Base-by-base conservation (phyloP, 768 basidiomycete genomes). In the Boletus pseudopeckii region DNA sequence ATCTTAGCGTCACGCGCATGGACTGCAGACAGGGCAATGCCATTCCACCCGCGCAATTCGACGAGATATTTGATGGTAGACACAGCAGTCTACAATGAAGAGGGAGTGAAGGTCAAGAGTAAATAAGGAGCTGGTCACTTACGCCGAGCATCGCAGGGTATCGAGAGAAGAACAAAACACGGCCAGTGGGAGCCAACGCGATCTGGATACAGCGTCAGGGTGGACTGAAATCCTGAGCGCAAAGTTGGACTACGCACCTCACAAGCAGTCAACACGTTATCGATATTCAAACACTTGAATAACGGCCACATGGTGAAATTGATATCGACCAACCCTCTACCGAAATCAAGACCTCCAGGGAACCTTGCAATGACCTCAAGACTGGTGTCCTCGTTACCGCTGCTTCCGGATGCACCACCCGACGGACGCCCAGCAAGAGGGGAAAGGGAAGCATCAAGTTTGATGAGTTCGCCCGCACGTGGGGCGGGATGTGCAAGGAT, bases 301-400 rank as follows among this genome's bases (percentile, higher is more conserved):
- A 98, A 67, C 2, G 95, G 95, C 92, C 93, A 98, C 83, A 97
- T 90, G 37, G 92, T 93, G 66, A 95, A 94, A 71, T 96, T 95
- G 65, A 93, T 90, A 60, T 95, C 92, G 33, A 95, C 90, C 45
- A 96, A 76, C 1, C 93, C 93, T 40, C 86, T 81, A 26, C 93
- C 92, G 64, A 96, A 94, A 70, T 96, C 93, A 42, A 96, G 80
- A 18, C 91, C 90, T n/a, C 93, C 93, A 26, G 91, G 91, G 75
- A 94, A 92, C 45, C 91, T 84, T 22, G 91, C 89, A 37, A 93
- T 85, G 53, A 94, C 90, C 66, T 94, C 91, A 34, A 94, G 75
- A 53, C 72, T 76, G 3, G 77, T 77, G 57, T 79, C 79, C 17
- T 76, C 68, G 7, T 32, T 59, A 11, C 34, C 50, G 36, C 46